These are phyloP conservation scores for Cytospora chrysosperma DNA, from an alignment of 2,329 filamentous ascomycete genomes.

Conservation along the genomic window DNA sequence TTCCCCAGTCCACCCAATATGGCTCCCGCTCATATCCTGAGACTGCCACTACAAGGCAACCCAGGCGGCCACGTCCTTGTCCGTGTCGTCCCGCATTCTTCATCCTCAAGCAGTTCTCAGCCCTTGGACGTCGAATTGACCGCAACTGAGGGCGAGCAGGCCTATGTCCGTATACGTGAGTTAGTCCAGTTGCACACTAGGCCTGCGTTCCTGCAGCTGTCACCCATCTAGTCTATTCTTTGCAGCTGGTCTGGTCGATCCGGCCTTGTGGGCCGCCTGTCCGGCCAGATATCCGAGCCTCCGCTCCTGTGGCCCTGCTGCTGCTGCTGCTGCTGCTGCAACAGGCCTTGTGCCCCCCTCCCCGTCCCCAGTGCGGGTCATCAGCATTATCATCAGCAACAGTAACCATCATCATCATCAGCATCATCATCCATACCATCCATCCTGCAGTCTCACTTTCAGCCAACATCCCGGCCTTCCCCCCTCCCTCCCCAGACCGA, in stretches of 20 bases:
- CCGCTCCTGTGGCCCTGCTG: background rate
- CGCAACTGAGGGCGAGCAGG: slow-evolving; percentile 16
- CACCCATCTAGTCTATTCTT: slow-evolving; percentile 10
- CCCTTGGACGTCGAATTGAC: slow-evolving; percentile 20
- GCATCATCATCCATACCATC: no score
- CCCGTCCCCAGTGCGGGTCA: slow-evolving; percentile 4
- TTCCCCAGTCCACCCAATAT: background rate
- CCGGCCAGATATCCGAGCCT: slow-evolving; percentile 3
- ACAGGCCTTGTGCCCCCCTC: background rate
- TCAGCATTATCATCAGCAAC: no score
- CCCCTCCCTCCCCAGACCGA: background rate
- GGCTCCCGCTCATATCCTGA: background rate
- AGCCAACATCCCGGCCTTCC: slow-evolving; percentile 56
- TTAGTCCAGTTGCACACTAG: background rate
- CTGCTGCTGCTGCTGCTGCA: background rate
- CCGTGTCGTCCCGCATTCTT: slow-evolving; percentile 7
- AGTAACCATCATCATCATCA: no score
- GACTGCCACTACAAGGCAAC: background rate
- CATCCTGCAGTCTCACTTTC: slow-evolving; percentile 46
- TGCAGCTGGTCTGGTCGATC: slow-evolving; percentile 17
- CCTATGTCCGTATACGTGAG: slow-evolving; percentile 21
- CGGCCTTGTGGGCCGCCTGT: slow-evolving; percentile 13
- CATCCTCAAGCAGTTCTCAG: background rate
- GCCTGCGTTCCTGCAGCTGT: background rate
- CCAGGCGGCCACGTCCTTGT: slow-evolving; percentile 18